Evolutionary conservation across 257 asterid genomes (phyloP).

Genomic region (Penstemon eatonii): DNA sequence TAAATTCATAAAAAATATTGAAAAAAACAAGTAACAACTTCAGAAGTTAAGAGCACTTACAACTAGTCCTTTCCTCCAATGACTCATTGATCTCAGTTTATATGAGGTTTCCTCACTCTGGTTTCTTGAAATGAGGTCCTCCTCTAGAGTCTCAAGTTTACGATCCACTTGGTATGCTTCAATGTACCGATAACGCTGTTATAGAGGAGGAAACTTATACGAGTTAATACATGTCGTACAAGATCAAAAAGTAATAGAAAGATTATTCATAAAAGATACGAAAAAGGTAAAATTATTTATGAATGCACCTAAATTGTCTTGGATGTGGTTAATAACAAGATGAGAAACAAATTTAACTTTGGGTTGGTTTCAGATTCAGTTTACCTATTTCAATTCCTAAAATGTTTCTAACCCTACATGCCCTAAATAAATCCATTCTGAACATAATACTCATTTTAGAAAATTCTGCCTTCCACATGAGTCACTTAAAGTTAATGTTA

Average conservation of each 20-base stretch:
- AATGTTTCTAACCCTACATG: neutral
- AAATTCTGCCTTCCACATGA: neutral
- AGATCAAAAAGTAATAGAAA: too few species aligned
- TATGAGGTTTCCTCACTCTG: constrained; percentile 44
- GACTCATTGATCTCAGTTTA: constrained; percentile 53
- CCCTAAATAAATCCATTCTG: neutral
- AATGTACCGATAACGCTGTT: constrained; percentile 75
- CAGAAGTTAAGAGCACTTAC: constrained; percentile 54
- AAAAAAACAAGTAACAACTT: constrained; percentile 9
- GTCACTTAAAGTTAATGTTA: neutral
- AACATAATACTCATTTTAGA: neutral
- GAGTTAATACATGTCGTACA: neutral
- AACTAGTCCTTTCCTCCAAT: constrained; percentile 81
- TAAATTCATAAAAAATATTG: neutral
- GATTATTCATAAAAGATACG: too few species aligned
- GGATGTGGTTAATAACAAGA: too few species aligned
- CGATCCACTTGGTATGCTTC: constrained; percentile 86
- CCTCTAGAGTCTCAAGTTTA: constrained; percentile 68
- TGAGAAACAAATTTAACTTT: too few species aligned
- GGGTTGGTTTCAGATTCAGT: too few species aligned
- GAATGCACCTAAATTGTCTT: too few species aligned
- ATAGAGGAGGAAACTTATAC: constrained; percentile 24
- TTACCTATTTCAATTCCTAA: too few species aligned
- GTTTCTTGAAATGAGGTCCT: constrained; percentile 53
- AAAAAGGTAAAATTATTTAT: too few species aligned